These are phyloP conservation scores for Apiotrichum veenhuisii DNA, from an alignment of 1,284 basidiomycete species.

Conservation along the genomic window DNA sequence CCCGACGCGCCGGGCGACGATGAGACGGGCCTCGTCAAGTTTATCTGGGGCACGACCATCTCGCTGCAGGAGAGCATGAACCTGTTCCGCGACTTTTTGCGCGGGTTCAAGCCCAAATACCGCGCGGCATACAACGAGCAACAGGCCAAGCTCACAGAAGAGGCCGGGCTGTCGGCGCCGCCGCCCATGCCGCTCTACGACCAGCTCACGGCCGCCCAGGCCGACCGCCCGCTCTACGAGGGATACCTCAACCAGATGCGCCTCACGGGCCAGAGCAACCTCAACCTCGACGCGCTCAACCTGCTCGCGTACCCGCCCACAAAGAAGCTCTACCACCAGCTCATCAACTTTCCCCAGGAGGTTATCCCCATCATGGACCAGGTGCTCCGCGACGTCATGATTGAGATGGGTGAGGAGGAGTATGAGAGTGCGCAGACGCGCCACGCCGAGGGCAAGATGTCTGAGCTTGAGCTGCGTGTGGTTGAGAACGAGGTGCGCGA, in stretches of 20 bases:
- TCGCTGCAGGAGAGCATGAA: constrained; percentile 87
- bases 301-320: constrained; percentile 82
- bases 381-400: constrained; percentile 83
- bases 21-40: constrained; percentile 63
- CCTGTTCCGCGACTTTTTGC: constrained; percentile 81
- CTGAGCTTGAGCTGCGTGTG: constrained; percentile 61
- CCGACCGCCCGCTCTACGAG: constrained; percentile 73
- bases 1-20: constrained; percentile 44
- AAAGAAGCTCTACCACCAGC: constrained; percentile 71
- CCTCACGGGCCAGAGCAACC: constrained; percentile 80
- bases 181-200: constrained; percentile 46
- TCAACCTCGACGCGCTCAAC: constrained; percentile 88
- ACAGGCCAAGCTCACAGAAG: constrained; percentile 43
- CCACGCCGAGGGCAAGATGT: constrained; percentile 28
- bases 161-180: constrained; percentile 34
- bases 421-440: constrained; percentile 53
- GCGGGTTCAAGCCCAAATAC: constrained; percentile 92
- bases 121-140: constrained; percentile 61
- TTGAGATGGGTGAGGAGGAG: constrained; percentile 74
- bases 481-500: constrained; percentile 74
- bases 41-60: constrained; percentile 96
- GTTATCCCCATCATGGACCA: constrained; percentile 96
- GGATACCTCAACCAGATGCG: constrained; percentile 81
- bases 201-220: constrained; percentile 59
- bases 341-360: constrained; percentile 93